A percentile compares a stretch with the other conserved stretches of the same genome.
These are phyloP conservation scores for Tagetes erecta DNA, from an alignment of 129 eudicot genomes.

Conservation along the genomic window DNA sequence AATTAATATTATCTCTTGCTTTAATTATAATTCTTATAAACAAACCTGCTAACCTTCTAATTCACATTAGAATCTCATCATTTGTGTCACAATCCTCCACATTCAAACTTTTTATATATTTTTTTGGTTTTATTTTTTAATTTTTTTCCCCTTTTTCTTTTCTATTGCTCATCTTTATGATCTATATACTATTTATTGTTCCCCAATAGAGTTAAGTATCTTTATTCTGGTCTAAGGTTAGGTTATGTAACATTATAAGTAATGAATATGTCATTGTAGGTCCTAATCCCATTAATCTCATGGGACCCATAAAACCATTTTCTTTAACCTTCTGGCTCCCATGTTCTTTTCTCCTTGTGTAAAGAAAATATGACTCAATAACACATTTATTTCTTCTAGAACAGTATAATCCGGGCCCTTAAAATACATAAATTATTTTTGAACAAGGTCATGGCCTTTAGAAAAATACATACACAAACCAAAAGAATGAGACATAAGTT, in stretches of 20 bases:
- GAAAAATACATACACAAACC: neutral
- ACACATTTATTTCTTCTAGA: slow-evolving; percentile 3
- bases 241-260: neutral
- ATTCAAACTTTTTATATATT: slow-evolving; percentile 36
- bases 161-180: slow-evolving; percentile 22
- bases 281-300: slow-evolving; percentile 5
- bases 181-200: slow-evolving; percentile 14
- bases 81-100: slow-evolving; percentile 52
- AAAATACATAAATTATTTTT: neutral
- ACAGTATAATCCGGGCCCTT: neutral
- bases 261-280: neutral
- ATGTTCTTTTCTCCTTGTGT: neutral
- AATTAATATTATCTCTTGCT: slow-evolving; percentile 34
- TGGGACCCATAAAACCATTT: slow-evolving; percentile 10
- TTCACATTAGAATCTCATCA: slow-evolving; percentile 51
- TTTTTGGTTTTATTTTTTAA: neutral
- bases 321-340: neutral
- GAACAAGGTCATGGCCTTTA: too few species aligned
- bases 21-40: slow-evolving; percentile 36
- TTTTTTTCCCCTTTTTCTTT: slow-evolving; percentile 14
- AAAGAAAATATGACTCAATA: neutral
- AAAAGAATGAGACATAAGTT: slow-evolving; percentile 8
- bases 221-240: neutral
- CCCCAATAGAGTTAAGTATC: neutral
- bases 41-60: slow-evolving; percentile 48